Conservation (phyloP, 768 basidiomycete species). For the Pleurotus citrinopileatus region DNA sequence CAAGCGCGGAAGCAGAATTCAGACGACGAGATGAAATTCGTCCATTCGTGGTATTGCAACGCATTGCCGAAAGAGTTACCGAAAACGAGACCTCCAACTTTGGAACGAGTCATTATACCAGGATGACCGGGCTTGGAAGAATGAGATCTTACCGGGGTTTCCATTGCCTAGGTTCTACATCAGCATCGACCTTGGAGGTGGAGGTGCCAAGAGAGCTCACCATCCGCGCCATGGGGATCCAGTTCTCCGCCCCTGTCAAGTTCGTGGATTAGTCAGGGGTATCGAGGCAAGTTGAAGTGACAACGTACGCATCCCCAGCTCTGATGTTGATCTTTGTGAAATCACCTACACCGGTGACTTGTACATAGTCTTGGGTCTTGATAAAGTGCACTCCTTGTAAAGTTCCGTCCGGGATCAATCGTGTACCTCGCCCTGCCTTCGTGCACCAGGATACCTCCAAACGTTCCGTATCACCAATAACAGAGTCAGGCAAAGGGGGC, state of each 20-base stretch:
- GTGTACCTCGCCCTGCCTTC: constrained; percentile 39
- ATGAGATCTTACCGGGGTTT: constrained; percentile 19
- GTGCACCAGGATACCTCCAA: constrained; percentile 28
- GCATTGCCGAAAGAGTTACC: constrained; percentile 30
- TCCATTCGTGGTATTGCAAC: constrained; percentile 78
- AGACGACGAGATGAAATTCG: constrained; percentile 69
- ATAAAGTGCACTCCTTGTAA: constrained; percentile 34
- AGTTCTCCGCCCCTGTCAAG: constrained; percentile 28
- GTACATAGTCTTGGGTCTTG: constrained; percentile 58
- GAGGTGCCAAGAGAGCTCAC: constrained; percentile 15
- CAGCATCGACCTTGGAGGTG: not conserved
- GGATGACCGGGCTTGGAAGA: too few species aligned
- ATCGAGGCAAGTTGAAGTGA: constrained; percentile 17
- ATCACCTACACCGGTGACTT: constrained; percentile 57
- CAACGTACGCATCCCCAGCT: constrained; percentile 38
- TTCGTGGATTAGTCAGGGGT: not conserved
- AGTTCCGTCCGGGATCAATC: constrained; percentile 42
- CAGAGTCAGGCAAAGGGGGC: not conserved
- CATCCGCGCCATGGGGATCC: constrained; percentile 54
- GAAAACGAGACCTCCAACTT: constrained; percentile 17
- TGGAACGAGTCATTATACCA: not conserved
- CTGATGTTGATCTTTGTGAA: constrained; percentile 58
- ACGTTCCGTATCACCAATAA: constrained; percentile 13
- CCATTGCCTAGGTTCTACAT: constrained; percentile 11
- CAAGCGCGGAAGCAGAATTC: constrained; percentile 77